Evolutionary conservation across 2,329 filamentous ascomycete genomes (phyloP), one percentile per base, ranked within the genome.

Genomic region (Coniochaeta hoffmannii): DNA sequence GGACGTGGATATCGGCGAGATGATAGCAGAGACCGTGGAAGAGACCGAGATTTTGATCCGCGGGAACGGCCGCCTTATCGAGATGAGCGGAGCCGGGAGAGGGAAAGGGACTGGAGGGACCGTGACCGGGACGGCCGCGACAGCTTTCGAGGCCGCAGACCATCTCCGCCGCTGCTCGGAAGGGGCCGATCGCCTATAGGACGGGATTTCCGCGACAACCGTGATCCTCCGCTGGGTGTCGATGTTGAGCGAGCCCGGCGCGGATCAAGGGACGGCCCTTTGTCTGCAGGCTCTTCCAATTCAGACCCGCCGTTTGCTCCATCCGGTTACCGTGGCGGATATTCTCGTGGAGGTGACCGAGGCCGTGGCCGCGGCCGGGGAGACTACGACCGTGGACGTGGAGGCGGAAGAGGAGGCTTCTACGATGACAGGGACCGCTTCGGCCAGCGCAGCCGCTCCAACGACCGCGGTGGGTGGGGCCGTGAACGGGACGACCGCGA

Each of bases 201-300:
- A 24, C 76, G 85, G 60, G 85, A 88, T 64, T 83, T 83, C 57
- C 79, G 87, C 63, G 84, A 87, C 53, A 71, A 50, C 35, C 68
- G 65, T 60, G 81, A 85, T 62, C 69, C 73, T 1, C 85, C 83
- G 0, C 74, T 85, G 31, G 84, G 83, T 50, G 73, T 87, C 7
- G 88, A 91, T 60, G 77, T 83, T 8, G 83, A 86, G 56, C 79
- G 88, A 56, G 82, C 84, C 17, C 77, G 87, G 54, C 78, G 87
- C 50, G 84, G 80, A 15, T 90, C 87, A 9, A 78, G 88, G 63
- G 88, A 92, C 63, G 88, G 87, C 0, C 87, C 88, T 11, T 79
- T 84, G 22, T 88, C 87, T 1, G 86, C 85, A 17, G 85, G 85
- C 4, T 89, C 88, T 3, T 83, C 83, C 10, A 84, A 83, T 22